phyloP scores from a whole-genome alignment of 108 stramenopile genomes.

The Cyclotella cryptica region DNA sequence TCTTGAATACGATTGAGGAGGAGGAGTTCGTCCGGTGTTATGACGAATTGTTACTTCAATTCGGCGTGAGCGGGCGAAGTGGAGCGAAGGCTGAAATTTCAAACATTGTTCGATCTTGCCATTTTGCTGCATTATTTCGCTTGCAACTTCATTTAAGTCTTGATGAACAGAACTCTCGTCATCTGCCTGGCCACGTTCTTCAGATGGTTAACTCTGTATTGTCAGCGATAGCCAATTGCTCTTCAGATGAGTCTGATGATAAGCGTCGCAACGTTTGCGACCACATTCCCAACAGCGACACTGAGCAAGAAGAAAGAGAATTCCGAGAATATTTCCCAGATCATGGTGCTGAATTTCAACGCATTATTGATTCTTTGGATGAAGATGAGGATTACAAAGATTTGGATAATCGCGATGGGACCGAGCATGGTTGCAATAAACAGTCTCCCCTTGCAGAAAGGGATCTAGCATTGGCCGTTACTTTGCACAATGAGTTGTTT shows the following conservation, averaged over 20 bases:
- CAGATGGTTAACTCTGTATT: constrained; percentile 27
- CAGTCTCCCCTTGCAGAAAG: constrained; percentile 57
- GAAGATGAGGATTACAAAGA: constrained; percentile 31
- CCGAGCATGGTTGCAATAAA: constrained; percentile 29
- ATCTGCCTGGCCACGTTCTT: constrained; percentile 17
- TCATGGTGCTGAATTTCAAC: constrained; percentile 76
- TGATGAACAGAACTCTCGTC: background rate
- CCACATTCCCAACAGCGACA: constrained; percentile 18
- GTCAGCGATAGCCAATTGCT: constrained; percentile 31
- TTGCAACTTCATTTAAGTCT: constrained; percentile 29
- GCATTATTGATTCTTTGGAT: constrained; percentile 45
- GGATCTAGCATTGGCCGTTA: constrained; percentile 58
- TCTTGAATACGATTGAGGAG: constrained; percentile 18
- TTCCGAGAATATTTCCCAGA: constrained; percentile 93
- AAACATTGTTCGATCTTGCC: constrained; percentile 27
- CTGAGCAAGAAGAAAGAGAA: constrained; percentile 64
- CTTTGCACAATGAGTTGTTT: constrained; percentile 65
- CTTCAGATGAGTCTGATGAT: constrained; percentile 11
- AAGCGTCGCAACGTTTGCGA: background rate
- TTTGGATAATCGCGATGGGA: constrained; percentile 39
- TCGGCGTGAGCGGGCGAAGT: constrained; percentile 22
- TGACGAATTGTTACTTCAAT: constrained; percentile 34
- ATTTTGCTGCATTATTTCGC: constrained; percentile 41
- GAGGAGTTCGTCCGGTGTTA: constrained; percentile 15
- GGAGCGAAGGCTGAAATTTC: constrained; percentile 29